Percentiles rank a stretch among this genome's conserved stretches.
phyloP scores from a whole-genome alignment of 2,329 filamentous ascomycete species.

The Calonectria crousiana region DNA sequence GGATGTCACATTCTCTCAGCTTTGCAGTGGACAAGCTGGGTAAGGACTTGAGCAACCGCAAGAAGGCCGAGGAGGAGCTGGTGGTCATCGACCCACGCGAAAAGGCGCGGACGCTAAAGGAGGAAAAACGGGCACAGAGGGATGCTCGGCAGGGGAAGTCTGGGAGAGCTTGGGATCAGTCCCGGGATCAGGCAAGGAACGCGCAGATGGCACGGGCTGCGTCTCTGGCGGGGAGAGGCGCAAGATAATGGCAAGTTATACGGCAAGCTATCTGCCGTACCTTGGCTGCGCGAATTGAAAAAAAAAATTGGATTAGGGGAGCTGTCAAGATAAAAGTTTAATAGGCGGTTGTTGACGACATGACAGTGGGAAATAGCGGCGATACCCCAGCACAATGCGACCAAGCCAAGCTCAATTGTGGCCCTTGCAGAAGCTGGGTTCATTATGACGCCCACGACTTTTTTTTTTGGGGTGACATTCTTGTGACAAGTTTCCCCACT shows the following conservation, averaged over 20 bases:
- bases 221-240: conserved; percentile 68
- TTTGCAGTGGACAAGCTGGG: conserved; percentile 92
- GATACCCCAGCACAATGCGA: conserved; percentile 35
- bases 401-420: conserved; percentile 23
- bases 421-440: conserved; percentile 26
- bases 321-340: neutral
- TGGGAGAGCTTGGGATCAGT: conserved; percentile 69
- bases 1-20: conserved; percentile 87
- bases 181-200: conserved; percentile 63
- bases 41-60: conserved; percentile 91
- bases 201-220: conserved; percentile 66
- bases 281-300: conserved; percentile 25
- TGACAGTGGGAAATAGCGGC: conserved; percentile 34
- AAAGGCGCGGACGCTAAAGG: conserved; percentile 79
- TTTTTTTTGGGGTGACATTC: conserved; percentile 23
- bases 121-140: conserved; percentile 71
- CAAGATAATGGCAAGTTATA: conserved; percentile 44
- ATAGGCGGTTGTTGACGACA: conserved; percentile 4
- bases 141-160: conserved; percentile 65
- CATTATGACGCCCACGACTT: conserved; percentile 29
- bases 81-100: conserved; percentile 94
- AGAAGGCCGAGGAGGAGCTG: conserved; percentile 90
- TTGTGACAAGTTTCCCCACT: conserved; percentile 32
- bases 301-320: conserved; percentile 42
- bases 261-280: neutral